Base-by-base conservation (phyloP, 345 rosid genomes). In the Citrus medica region DNA sequence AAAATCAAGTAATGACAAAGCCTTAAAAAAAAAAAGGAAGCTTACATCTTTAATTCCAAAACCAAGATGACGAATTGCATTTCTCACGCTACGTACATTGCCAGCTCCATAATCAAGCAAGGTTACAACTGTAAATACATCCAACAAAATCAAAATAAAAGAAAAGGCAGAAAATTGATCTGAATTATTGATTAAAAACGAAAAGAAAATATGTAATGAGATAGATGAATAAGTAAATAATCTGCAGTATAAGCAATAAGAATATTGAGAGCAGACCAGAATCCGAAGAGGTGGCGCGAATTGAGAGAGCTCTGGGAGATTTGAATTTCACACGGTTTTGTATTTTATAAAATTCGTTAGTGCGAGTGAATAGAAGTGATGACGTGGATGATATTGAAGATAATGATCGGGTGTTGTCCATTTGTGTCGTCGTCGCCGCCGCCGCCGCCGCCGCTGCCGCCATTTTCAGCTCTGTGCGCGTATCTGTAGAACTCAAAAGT, bases 81-180 rank as follows among this genome's bases (percentile, higher is more conserved):
- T 96, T 37, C 97, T 86, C 25, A 96, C 82, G 76, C 97, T 92
- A 19, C 99, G 89, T 37, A 96, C 98, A 80, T 96, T 96, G 69
- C 97, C 97, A 61, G 97, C 98, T 19, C 99, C 98, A 65, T 96
- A 96, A 84, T 96, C 99, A 73, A 96, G 97, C 89, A 96, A 75
- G 42, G 97, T 94, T 78, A 96, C 98, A 40, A 79, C 98, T 90
- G 78, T 48, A 62, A 5, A 65, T 25, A 48, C 61, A 83, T 24
- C 69, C 32, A 62, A 51, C 12, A 65, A 46, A 46, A 46, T 13
- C 51, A 46, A 12, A 46, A 30, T 0, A n/a, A 67, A 71, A 14
- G 25, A 62, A 21, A 76, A 22, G 6, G 42, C 14, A 65, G 32
- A 27, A 33, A 28, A 4, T 13, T 32, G 4, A 48, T 38, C 30